phyloP scores from a whole-genome alignment of 1,139 yeast genomes.

The Waltiozyma sp. region DNA sequence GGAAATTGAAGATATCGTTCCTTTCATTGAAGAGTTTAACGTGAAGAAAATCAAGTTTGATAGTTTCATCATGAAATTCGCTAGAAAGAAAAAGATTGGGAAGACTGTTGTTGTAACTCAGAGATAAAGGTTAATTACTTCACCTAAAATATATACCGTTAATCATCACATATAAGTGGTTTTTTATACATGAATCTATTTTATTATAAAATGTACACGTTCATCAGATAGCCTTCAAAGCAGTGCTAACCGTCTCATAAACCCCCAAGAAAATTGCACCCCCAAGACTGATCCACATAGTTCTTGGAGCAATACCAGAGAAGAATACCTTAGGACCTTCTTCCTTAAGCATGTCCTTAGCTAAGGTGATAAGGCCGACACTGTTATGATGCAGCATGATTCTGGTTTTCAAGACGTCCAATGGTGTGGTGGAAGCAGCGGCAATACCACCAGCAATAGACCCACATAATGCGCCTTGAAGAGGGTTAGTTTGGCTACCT shows the following conservation, averaged over 20 bases:
- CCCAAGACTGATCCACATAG: conserved; percentile 96
- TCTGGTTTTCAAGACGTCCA: conserved; percentile 87
- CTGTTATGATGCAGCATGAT: conserved; percentile 63
- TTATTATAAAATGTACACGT: neutral
- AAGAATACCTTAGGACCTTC: conserved; percentile 65
- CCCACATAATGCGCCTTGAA: conserved; percentile 89
- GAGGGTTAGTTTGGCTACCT: conserved; percentile 35
- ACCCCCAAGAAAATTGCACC: conserved; percentile 96
- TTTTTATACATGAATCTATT: neutral
- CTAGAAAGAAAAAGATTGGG: conserved; percentile 52
- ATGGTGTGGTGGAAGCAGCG: conserved; percentile 88
- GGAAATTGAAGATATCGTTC: conserved; percentile 63
- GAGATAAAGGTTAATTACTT: no score
- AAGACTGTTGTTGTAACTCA: conserved; percentile 29
- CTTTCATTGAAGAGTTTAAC: conserved; percentile 51
- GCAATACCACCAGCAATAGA: conserved; percentile 91
- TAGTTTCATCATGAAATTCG: conserved; percentile 63
- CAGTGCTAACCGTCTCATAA: conserved; percentile 58
- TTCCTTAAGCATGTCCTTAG: conserved; percentile 37
- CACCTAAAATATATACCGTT: no score
- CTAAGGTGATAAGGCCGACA: conserved; percentile 35
- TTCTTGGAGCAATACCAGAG: conserved; percentile 86
- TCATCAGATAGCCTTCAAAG: conserved; percentile 8
- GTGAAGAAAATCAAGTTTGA: conserved; percentile 52
- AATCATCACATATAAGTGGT: no score